phyloP scores from a whole-genome alignment of 116 monocot genomes.

The Cymodocea nodosa region DNA sequence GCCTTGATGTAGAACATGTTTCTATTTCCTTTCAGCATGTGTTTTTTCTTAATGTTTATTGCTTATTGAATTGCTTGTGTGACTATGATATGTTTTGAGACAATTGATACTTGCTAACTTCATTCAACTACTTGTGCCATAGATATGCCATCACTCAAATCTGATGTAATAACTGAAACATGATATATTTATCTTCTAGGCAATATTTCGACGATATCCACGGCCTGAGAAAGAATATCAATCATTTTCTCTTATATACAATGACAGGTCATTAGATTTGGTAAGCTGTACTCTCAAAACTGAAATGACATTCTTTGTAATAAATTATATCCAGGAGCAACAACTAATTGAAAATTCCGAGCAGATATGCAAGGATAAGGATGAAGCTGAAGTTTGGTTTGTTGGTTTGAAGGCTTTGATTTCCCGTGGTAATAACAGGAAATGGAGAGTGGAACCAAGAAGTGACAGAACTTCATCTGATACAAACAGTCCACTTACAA shows the following conservation, averaged over 20 bases:
- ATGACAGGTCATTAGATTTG: slow-evolving; percentile 83
- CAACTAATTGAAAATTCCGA: neutral
- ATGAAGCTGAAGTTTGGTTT: slow-evolving; percentile 99
- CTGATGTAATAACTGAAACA: no score
- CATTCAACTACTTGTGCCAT: no score
- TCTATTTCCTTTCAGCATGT: no score
- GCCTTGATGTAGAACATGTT: no score
- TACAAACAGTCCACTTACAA: slow-evolving; percentile 32
- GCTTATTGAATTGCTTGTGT: no score
- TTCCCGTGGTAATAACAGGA: slow-evolving; percentile 30
- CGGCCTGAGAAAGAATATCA: slow-evolving; percentile 94
- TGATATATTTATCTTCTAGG: slow-evolving; percentile 22
- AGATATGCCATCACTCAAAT: no score
- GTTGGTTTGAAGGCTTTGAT: slow-evolving; percentile 83
- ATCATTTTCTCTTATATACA: slow-evolving; percentile 94
- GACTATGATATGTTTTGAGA: no score
- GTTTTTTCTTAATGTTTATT: no score
- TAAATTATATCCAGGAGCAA: no score
- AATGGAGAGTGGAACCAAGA: slow-evolving; percentile 45
- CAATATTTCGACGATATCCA: slow-evolving; percentile 87
- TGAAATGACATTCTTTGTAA: no score
- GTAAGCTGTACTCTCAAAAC: slow-evolving; percentile 19
- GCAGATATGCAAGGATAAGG: slow-evolving; percentile 99
- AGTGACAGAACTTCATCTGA: slow-evolving; percentile 44
- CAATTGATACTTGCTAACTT: no score